Percentiles rank a stretch among this genome's conserved stretches.
These are phyloP conservation scores for Beauveria caledonica DNA, from an alignment of 2,329 filamentous ascomycete genomes.

Conservation along the genomic window DNA sequence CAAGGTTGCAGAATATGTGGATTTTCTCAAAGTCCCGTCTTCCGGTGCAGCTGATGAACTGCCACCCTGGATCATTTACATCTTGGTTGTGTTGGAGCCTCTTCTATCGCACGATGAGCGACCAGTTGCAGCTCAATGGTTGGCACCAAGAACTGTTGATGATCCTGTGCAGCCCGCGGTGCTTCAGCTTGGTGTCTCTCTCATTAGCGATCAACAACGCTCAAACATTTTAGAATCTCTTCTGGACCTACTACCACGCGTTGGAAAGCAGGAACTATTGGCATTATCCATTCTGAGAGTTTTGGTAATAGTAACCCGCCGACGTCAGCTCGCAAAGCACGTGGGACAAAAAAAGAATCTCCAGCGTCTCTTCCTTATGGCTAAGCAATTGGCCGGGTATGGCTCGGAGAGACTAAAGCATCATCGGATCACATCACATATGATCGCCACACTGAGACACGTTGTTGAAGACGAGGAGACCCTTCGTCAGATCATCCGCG, in stretches of 20 bases:
- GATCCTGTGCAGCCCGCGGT: slow-evolving; percentile 44
- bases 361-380: slow-evolving; percentile 86
- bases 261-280: slow-evolving; percentile 79
- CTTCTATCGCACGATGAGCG: slow-evolving; percentile 84
- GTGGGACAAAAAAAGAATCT: slow-evolving; percentile 85
- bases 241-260: slow-evolving; percentile 74
- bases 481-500: slow-evolving; percentile 83
- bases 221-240: slow-evolving; percentile 64
- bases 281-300: slow-evolving; percentile 78
- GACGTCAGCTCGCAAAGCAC: slow-evolving; percentile 62
- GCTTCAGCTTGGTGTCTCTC: slow-evolving; percentile 52
- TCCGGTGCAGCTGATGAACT: slow-evolving; percentile 65
- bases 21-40: slow-evolving; percentile 65
- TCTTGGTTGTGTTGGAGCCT: slow-evolving; percentile 83
- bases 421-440: slow-evolving; percentile 46
- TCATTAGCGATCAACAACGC: slow-evolving; percentile 53
- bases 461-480: slow-evolving; percentile 91
- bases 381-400: slow-evolving; percentile 78
- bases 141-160: slow-evolving; percentile 41
- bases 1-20: slow-evolving; percentile 66
- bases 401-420: slow-evolving; percentile 64
- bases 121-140: slow-evolving; percentile 68
- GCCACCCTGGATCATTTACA: slow-evolving; percentile 87
- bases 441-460: slow-evolving; percentile 83
- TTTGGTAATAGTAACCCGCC: slow-evolving; percentile 79